Percentiles rank a stretch among this genome's conserved stretches.
These are phyloP conservation scores for Rostrohypoxylon terebratum DNA, from an alignment of 495 filamentous ascomycete genomes.

Conservation along the genomic window DNA sequence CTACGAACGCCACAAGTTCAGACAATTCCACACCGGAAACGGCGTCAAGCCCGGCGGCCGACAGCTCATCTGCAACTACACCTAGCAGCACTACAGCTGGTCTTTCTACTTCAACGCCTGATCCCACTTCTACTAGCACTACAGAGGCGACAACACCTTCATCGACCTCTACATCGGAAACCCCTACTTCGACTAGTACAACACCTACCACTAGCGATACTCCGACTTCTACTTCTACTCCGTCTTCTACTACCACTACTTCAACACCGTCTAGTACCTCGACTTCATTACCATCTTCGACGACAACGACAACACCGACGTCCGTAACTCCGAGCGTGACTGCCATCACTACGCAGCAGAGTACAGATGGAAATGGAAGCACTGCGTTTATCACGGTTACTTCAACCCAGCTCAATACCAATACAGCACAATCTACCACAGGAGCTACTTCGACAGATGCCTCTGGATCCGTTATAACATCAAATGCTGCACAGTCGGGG, in stretches of 20 bases:
- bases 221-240: slow-evolving; percentile 46
- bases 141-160: slow-evolving; percentile 39
- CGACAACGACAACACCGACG: slow-evolving; percentile 34
- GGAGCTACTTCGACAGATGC: slow-evolving; percentile 45
- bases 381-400: slow-evolving; percentile 44
- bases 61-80: slow-evolving; percentile 46
- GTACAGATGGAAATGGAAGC: slow-evolving; percentile 37
- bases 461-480: slow-evolving; percentile 46
- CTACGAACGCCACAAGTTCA: slow-evolving; percentile 58
- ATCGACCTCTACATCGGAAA: slow-evolving; percentile 20
- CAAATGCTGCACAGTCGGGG: slow-evolving; percentile 42
- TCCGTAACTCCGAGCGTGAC: slow-evolving; percentile 33
- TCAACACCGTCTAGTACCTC: slow-evolving; percentile 24
- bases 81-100: slow-evolving; percentile 42
- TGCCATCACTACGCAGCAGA: slow-evolving; percentile 44
- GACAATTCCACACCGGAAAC: slow-evolving; percentile 38
- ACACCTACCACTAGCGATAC: slow-evolving; percentile 16
- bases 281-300: slow-evolving; percentile 54
- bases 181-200: slow-evolving; percentile 28
- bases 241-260: slow-evolving; percentile 44
- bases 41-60: slow-evolving; percentile 47
- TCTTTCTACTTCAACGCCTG: slow-evolving; percentile 21
- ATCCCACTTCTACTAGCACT: slow-evolving; percentile 45
- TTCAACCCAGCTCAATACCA: slow-evolving; percentile 38
- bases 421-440: slow-evolving; percentile 28